phyloP scores from a whole-genome alignment of 2,329 filamentous ascomycete species.

The Aspergillus vadensis region DNA sequence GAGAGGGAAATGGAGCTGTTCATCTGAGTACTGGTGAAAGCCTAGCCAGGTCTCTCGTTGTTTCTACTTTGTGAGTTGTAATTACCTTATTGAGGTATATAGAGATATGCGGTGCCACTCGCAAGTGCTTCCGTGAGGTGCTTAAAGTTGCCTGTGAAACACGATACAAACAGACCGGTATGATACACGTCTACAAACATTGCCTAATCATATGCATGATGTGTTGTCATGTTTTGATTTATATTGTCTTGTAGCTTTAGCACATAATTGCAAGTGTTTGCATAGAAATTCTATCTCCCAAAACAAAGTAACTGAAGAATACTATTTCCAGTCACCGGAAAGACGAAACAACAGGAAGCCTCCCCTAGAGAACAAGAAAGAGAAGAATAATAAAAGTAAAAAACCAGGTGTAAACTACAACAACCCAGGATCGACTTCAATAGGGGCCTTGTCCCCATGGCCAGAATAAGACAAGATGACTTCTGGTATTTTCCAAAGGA shows the following conservation, averaged over 20 bases:
- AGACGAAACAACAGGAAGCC: background rate
- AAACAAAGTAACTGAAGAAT: background rate
- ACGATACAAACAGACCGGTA: background rate
- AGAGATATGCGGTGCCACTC: background rate
- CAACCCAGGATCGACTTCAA: constrained; percentile 30
- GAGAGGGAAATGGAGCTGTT: background rate
- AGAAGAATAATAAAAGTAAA: background rate
- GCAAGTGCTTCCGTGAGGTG: background rate
- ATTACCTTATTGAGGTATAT: background rate
- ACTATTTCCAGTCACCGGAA: background rate
- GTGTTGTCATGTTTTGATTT: background rate
- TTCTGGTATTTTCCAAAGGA: constrained; percentile 32
- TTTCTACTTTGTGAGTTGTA: background rate
- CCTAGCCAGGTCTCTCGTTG: background rate
- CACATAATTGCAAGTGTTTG: background rate
- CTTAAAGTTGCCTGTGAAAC: background rate
- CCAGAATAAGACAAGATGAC: constrained; percentile 26
- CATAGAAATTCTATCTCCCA: background rate
- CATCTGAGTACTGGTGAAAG: too few species aligned
- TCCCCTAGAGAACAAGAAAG: background rate
- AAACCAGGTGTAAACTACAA: background rate
- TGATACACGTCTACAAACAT: background rate
- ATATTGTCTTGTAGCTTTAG: background rate
- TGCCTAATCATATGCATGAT: background rate
- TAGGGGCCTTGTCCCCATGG: constrained; percentile 13